Evolutionary conservation across 257 asterid genomes (phyloP).

Genomic region (Cynanchum wilfordii): DNA sequence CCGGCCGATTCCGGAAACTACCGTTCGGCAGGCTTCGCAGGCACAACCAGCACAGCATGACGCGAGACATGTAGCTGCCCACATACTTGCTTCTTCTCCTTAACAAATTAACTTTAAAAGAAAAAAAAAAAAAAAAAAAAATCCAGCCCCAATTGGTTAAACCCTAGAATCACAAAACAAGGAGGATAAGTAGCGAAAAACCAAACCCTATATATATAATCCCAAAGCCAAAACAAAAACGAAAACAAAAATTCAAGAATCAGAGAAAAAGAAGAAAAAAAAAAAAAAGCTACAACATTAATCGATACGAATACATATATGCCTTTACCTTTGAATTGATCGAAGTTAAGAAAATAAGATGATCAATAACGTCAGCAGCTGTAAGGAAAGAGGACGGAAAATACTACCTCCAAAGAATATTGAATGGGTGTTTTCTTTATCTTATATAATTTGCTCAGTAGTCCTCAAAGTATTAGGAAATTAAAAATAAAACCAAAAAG

Average conservation of each 20-base stretch:
- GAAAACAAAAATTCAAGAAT: background rate
- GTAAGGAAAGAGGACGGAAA: background rate
- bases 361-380: background rate
- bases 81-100: conserved; percentile 35
- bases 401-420: background rate
- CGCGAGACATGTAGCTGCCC: conserved; percentile 91
- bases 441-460: background rate
- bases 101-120: background rate
- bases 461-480: background rate
- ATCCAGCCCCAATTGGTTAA: background rate
- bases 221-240: background rate
- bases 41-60: conserved; percentile 86
- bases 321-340: background rate
- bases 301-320: background rate
- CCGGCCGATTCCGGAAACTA: conserved; percentile 76
- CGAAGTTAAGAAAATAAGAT: background rate
- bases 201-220: background rate
- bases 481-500: too few relatives aligned
- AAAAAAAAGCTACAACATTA: background rate
- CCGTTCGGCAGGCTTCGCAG: conserved; percentile 70
- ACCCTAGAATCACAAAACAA: conserved; percentile 4
- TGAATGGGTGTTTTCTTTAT: background rate
- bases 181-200: background rate
- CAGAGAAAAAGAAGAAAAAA: too few relatives aligned
- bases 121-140: too few relatives aligned